These are phyloP conservation scores for Borovskyia barvae DNA, from an alignment of 208 protist species.

Conservation along the genomic window DNA sequence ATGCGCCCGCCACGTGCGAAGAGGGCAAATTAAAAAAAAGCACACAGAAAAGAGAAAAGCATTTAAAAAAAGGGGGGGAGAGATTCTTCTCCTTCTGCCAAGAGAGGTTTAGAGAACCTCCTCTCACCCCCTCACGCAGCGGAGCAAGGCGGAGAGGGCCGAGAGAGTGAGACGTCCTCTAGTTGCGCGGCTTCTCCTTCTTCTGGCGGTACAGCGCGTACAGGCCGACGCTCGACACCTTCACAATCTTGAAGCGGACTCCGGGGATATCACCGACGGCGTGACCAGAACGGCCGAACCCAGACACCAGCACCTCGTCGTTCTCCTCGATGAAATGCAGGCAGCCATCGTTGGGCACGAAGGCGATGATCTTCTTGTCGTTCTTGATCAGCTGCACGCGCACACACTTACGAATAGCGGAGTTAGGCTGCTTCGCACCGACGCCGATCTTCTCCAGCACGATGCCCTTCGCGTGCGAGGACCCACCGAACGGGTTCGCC, in stretches of 20 bases:
- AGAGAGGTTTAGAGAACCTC: too few relatives aligned
- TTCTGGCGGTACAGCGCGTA: conserved; percentile 97
- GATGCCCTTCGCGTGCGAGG: conserved; percentile 99
- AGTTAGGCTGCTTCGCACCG: conserved; percentile 99
- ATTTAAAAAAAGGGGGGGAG: conserved; percentile 2
- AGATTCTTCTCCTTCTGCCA: too few relatives aligned
- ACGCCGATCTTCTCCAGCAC: conserved; percentile 99
- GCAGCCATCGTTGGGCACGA: conserved; percentile 99
- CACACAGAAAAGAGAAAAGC: not conserved
- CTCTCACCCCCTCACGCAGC: too few relatives aligned
- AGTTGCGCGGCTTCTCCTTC: conserved; percentile 99
- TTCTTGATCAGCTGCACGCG: conserved; percentile 99
- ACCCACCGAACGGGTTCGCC: conserved; percentile 97
- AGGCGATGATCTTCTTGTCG: conserved; percentile 99
- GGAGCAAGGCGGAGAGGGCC: too few relatives aligned
- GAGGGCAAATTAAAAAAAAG: not conserved
- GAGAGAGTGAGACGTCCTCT: too few relatives aligned
- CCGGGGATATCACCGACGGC: conserved; percentile 99
- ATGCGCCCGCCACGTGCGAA: not conserved
- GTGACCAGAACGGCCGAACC: conserved; percentile 99
- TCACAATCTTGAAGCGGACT: conserved; percentile 99
- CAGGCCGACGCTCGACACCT: conserved; percentile 98
- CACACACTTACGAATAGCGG: conserved; percentile 99
- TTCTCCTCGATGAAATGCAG: conserved; percentile 99
- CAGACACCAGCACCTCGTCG: conserved; percentile 98